Base-by-base conservation (phyloP, 495 filamentous ascomycete genomes). In the Penicillium canariense region DNA sequence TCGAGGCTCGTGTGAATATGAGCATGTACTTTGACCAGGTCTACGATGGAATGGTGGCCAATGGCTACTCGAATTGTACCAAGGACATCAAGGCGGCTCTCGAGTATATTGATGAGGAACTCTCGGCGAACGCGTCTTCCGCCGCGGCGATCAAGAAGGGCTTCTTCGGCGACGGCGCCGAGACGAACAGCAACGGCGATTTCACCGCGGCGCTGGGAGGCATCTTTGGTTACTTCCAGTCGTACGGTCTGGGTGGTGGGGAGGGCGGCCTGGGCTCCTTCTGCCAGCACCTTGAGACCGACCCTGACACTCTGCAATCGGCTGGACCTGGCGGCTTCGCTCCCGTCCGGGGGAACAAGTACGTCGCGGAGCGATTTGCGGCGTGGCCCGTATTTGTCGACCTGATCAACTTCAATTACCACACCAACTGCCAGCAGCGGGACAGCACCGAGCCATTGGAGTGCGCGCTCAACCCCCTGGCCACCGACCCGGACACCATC, bases 1-100 rank as follows among this genome's bases (percentile, higher is more conserved):
- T 81, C 0, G 62, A 86, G 60, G 82, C 82, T 4, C 70, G 62
- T 7, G 61, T 80, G 31, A 72, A 85, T 52, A 84, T 85, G 82
- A 78, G 75, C 43, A 59, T 72, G 12, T 85, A 82, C 55, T 82
- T 73, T 50, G 81, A 84, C 14, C 80, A 81, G 46, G 68, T 84
- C 1, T 76, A 80, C 52, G 73, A 72, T 5, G 79, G 76, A n/a
- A 76, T 84, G 68, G 68, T 74, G 5, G 62, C 61, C 1, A 74
- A 80, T 30, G 81, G 81, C 15, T 70, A 67, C 44, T 63, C 56
- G 5, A 83, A 83, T 61, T 86, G 83, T 53, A 79, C 81, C 14
- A 62, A 63, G 4, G 79, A 84, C 42, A 73, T 84, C 45, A 69
- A 78, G 6, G 75, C 78, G 6, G 79, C 78, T 9, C 62, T 81